phyloP scores from a whole-genome alignment of 140 eudicot species.

The Stevia rebaudiana region DNA sequence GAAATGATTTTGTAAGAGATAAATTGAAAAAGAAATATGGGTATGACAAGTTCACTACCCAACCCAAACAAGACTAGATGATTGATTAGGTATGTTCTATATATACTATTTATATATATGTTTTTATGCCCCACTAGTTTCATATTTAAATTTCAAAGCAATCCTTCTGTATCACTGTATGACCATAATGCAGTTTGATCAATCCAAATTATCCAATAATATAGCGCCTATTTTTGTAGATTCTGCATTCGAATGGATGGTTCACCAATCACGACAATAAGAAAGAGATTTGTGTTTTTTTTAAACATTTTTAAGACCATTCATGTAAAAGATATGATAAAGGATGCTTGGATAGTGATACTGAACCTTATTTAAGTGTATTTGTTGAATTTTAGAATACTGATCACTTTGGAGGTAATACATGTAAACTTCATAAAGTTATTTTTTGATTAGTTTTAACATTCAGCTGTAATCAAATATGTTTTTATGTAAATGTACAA shows the following conservation, averaged over 20 bases:
- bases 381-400: not conserved
- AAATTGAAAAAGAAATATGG: slow-evolving; percentile 62
- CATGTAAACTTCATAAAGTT: not conserved
- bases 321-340: not conserved
- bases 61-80: slow-evolving; percentile 6
- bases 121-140: not conserved
- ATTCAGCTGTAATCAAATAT: not conserved
- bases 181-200: not conserved
- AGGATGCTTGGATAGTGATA: not conserved
- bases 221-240: not conserved
- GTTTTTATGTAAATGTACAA: not conserved
- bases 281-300: not conserved
- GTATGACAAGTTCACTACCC: slow-evolving; percentile 23
- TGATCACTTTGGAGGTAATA: slow-evolving; percentile 7
- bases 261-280: not conserved
- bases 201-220: not conserved
- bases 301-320: slow-evolving; percentile 12
- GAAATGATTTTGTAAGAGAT: slow-evolving; percentile 62
- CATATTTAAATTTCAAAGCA: not conserved
- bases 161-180: not conserved
- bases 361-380: not conserved
- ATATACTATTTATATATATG: not conserved
- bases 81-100: slow-evolving; percentile 14
- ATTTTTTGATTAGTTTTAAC: not conserved
- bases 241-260: not conserved